Base-by-base conservation (phyloP, 2,329 filamentous ascomycete species). In the Talaromyces amestolkiae region DNA sequence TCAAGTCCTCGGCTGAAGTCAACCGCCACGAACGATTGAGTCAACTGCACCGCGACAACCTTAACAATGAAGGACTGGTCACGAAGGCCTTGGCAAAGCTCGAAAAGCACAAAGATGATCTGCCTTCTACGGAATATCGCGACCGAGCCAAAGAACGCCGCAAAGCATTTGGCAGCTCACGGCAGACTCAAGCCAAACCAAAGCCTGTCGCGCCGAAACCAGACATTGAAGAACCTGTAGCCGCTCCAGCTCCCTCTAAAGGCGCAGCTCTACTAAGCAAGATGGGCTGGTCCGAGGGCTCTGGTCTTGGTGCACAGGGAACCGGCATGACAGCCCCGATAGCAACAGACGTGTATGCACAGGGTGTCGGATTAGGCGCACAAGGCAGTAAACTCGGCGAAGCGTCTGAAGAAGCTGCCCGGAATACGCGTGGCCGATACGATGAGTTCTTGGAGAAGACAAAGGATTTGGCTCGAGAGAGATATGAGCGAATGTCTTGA, bases 11-110 rank as follows among this genome's bases (percentile, higher is more conserved):
- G 7, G 81, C 81, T 1, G 82, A 87, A 70, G 81, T 87, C 47
- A 83, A 85, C 68, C 81, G 82, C 66, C 88, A 90, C 72, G 86
- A 89, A 70, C 81, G 83, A 7, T 79, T 85, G 24, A 87, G 85
- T 68, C 79, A 85, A 63, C 77, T 86, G 33, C 87, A 89, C 70
- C 81, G 82, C 11, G 77, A 80, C 33, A 87, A 87, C 62, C 72
- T 87, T 43, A 78, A 83, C 65, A 82, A 86, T 63, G 80, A 83
- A 15, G 78, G 80, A 9, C 75, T 83, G 22, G 78, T 80, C 33
- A 71, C 70, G 2, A 78, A 75, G 68, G 81, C 77, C 8, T 71
- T 74, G 62, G 74, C 72, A 3, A 82, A 82, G 59, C 72, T 82
- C 8, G 72, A 75, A 59, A 81, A 82, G 66, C 78, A 81, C 63